phyloP scores from a whole-genome alignment of 2,329 filamentous ascomycete genomes.

The Taxawa tesnikishii region DNA sequence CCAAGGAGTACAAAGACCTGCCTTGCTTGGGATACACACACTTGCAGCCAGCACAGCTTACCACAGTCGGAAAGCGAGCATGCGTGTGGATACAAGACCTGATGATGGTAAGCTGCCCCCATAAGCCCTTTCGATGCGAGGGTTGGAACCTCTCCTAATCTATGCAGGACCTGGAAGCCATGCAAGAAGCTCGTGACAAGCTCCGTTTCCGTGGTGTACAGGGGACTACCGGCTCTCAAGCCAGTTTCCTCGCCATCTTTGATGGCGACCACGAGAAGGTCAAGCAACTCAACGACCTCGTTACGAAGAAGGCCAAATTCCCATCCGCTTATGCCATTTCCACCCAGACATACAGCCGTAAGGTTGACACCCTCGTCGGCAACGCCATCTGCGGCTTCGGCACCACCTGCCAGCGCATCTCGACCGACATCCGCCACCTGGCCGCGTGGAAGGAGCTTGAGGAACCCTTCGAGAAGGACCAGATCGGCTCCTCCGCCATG shows the following conservation, averaged over 20 bases:
- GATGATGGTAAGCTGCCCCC: no score
- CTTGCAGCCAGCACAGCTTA: slow-evolving; percentile 47
- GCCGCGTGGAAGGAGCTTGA: slow-evolving; percentile 73
- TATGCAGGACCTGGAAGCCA: slow-evolving; percentile 57
- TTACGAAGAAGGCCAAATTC: slow-evolving; percentile 56
- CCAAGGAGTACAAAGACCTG: slow-evolving; percentile 57
- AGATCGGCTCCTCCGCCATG: slow-evolving; percentile 59
- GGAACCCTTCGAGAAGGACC: slow-evolving; percentile 68
- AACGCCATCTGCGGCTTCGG: slow-evolving; percentile 73
- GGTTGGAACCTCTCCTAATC: no score
- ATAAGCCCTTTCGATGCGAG: no score
- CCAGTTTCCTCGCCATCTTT: slow-evolving; percentile 62
- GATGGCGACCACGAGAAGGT: slow-evolving; percentile 47
- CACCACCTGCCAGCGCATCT: slow-evolving; percentile 65
- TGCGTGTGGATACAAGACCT: slow-evolving; percentile 67
- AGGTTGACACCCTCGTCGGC: slow-evolving; percentile 69
- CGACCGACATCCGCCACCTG: slow-evolving; percentile 61
- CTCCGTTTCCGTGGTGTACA: slow-evolving; percentile 66
- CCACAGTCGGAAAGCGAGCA: slow-evolving; percentile 52
- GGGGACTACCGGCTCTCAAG: slow-evolving; percentile 67
- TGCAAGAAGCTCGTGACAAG: slow-evolving; percentile 56
- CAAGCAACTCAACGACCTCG: slow-evolving; percentile 49
- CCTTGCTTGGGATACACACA: slow-evolving; percentile 71
- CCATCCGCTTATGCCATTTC: slow-evolving; percentile 50
- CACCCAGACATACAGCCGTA: slow-evolving; percentile 65